Conservation (phyloP, 208 protist genomes). For the Herpetomonas samuelpessoai region DNA sequence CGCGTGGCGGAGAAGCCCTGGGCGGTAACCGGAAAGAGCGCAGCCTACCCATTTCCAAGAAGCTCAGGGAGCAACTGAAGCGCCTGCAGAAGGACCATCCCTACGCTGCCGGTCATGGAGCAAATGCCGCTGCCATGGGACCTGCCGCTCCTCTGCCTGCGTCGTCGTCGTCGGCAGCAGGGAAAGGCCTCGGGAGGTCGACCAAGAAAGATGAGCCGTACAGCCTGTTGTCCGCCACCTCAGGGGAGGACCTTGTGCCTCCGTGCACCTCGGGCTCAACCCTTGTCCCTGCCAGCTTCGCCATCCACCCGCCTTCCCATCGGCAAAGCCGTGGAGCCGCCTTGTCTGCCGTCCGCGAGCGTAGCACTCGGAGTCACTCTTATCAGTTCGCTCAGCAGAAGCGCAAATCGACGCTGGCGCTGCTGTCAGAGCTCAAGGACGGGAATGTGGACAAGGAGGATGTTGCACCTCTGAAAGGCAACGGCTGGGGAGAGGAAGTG, state of each 20-base stretch:
- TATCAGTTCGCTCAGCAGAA: conserved; percentile 44
- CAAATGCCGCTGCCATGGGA: background rate
- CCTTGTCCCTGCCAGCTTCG: conserved; percentile 51
- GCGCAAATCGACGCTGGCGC: conserved; percentile 51
- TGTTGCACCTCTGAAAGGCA: conserved; percentile 50
- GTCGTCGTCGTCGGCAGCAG: background rate
- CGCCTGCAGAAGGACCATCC: conserved; percentile 41
- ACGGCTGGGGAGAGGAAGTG: conserved; percentile 74
- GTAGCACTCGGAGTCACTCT: conserved; percentile 44
- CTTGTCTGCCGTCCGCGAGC: conserved; percentile 10
- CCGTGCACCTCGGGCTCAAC: conserved; percentile 56
- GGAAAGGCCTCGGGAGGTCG: background rate
- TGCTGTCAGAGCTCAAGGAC: conserved; percentile 38
- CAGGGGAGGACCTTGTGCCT: conserved; percentile 58
- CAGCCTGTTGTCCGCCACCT: conserved; percentile 65
- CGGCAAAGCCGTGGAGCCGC: conserved; percentile 6
- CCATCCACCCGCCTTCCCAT: conserved; percentile 24
- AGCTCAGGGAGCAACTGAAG: conserved; percentile 39
- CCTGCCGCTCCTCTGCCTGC: background rate
- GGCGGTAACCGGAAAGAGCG: conserved; percentile 9
- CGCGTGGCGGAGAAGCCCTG: conserved; percentile 8
- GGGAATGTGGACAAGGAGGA: conserved; percentile 2
- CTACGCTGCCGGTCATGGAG: conserved; percentile 18
- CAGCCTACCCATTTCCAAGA: conserved; percentile 41
- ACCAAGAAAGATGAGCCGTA: conserved; percentile 25